Base-by-base conservation (phyloP, 352 stramenopile species). In the Phytopythium kandeliae region DNA sequence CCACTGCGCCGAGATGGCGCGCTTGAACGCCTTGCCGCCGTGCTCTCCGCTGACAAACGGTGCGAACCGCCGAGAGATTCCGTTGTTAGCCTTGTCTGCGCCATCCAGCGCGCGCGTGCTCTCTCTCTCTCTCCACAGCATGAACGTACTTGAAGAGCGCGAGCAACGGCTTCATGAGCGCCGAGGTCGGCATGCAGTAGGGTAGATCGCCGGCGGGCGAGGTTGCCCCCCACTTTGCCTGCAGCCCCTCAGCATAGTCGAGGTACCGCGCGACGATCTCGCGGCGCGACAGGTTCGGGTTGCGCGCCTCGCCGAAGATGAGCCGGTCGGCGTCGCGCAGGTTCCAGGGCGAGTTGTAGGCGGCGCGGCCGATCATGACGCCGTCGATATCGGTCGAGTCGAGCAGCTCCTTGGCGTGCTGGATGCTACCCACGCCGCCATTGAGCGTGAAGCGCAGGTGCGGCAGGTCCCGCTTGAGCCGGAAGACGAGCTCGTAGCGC, bases 401-500 rank as follows among this genome's bases (percentile, higher is more conserved):
- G 13, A 98, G 78, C 43, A 98, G 62, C 31, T 90, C 72, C 55
- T 91, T 79, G 10, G 89, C 95, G 35, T 97, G 79, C 49, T 95
- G 71, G 40, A 98, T 89, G 43, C 83, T 97, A 17, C 86, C 78
- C 33, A 99, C 78, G 19, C 96, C 96, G 30, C 97, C 97, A 74
- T 99, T 99, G n/a, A 99, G 70, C 13, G 91, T 97, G 69, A 99
- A 98, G 3, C 70, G 74, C 33, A 99, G 72, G n/a, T 98, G 63
- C 21, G 96, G 96, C 59, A 98, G 99, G 50, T 99, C 97, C 21
- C 86, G 47, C 41, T 97, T 97, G 13, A 99, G 74, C 13, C 88
- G 71, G 53, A 92, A 89, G 3, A 99, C 95, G 38, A 92, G 74
- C 36, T 98, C 75, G 55, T 99, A 99, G 52, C 90, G 92, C 25